phyloP scores from a whole-genome alignment of 805 yeast species.

The Lipomyces yamadae region DNA sequence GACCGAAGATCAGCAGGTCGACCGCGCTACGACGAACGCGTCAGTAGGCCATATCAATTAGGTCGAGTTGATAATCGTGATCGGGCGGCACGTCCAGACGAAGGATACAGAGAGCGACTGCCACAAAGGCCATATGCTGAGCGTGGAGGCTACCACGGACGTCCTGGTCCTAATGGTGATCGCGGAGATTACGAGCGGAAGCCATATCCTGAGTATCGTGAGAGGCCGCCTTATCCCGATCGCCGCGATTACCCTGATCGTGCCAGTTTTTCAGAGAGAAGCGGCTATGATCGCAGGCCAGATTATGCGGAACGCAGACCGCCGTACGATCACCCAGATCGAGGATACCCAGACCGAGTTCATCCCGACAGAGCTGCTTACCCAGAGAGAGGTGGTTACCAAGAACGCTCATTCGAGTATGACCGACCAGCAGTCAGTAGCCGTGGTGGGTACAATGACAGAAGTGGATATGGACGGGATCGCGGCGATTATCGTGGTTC shows the following conservation, averaged over 20 bases:
- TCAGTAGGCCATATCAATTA: constrained; percentile 21
- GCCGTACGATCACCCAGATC: not conserved
- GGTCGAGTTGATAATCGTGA: constrained; percentile 20
- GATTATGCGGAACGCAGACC: constrained; percentile 1
- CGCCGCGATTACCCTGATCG: constrained; percentile 16
- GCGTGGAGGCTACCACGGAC: constrained; percentile 17
- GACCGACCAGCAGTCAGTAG: constrained; percentile 5
- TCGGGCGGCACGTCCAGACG: constrained; percentile 10
- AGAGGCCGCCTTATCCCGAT: constrained; percentile 6
- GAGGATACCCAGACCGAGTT: constrained; percentile 2
- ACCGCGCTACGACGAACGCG: constrained; percentile 22
- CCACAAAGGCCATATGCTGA: constrained; percentile 13
- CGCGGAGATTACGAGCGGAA: constrained; percentile 14
- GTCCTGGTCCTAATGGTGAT: constrained; percentile 10
- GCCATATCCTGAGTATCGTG: constrained; percentile 12
- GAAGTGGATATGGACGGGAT: constrained; percentile 11
- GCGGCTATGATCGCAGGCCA: constrained; percentile 1
- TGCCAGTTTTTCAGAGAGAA: constrained; percentile 1
- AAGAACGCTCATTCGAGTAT: not conserved
- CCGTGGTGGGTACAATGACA: constrained; percentile 9
- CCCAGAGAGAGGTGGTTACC: not conserved
- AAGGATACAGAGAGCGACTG: constrained; percentile 23
- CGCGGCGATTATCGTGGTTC: constrained; percentile 8
- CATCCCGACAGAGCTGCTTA: not conserved
- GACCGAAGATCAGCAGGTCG: constrained; percentile 18